A percentile compares a stretch with the other conserved stretches of the same genome.
Evolutionary conservation across 805 yeast species (phyloP).

Genomic region (Kodamaea hsintzibuensis): DNA sequence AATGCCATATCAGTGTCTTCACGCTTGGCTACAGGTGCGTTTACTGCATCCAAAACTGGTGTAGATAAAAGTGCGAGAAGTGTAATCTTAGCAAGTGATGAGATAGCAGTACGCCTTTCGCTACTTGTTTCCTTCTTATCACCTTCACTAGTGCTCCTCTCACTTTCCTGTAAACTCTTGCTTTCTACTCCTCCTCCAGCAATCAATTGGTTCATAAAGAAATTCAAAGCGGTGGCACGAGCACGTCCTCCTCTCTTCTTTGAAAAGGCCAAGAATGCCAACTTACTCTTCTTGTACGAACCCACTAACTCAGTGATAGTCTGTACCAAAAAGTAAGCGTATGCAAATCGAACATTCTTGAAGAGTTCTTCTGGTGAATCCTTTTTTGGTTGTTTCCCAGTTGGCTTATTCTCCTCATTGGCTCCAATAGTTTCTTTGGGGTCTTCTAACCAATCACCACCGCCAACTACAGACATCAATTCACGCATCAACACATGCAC

Average conservation of each 20-base stretch:
- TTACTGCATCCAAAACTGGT: conserved; percentile 50
- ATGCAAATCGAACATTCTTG: conserved; percentile 47
- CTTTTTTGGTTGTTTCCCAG: not conserved
- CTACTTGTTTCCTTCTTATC: not conserved
- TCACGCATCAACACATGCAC: conserved; percentile 65
- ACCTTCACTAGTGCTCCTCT: not conserved
- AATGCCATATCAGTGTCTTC: conserved; percentile 71
- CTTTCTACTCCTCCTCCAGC: conserved; percentile 30
- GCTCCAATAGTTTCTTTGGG: conserved; percentile 18
- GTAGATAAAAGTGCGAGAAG: conserved; percentile 65
- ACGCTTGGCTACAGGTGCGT: conserved; percentile 44
- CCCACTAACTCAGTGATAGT: conserved; percentile 68
- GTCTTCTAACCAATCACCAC: conserved; percentile 34
- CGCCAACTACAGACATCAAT: conserved; percentile 49
- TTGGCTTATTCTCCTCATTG: not conserved
- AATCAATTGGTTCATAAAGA: conserved; percentile 72
- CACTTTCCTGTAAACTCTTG: not conserved
- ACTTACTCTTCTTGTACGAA: conserved; percentile 78
- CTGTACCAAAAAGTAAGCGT: conserved; percentile 68
- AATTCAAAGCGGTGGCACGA: conserved; percentile 72
- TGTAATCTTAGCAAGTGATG: conserved; percentile 61
- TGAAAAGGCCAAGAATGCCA: conserved; percentile 78
- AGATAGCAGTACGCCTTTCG: conserved; percentile 44
- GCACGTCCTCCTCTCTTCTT: conserved; percentile 48
- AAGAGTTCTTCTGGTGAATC: conserved; percentile 11